Percentiles rank a stretch among this genome's conserved stretches.
These are phyloP conservation scores for Catharanthus roseus DNA, from an alignment of 257 asterid species.

Conservation along the genomic window DNA sequence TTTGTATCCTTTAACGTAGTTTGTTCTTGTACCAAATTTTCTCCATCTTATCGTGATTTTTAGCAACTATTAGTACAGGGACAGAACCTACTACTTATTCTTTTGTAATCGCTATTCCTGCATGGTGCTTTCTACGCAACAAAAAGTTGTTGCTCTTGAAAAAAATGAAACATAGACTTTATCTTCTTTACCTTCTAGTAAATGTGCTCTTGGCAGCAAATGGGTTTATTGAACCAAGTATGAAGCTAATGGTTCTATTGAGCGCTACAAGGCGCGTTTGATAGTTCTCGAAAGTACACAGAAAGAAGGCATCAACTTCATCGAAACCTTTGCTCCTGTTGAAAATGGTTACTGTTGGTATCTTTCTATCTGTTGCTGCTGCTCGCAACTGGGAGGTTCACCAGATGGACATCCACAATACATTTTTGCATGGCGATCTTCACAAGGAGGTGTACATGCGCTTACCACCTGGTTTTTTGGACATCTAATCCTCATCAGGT, in stretches of 20 bases:
- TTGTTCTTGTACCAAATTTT: no score
- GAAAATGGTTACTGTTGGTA: no score
- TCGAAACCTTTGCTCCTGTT: background rate
- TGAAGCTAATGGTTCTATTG: background rate
- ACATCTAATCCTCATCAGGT: background rate
- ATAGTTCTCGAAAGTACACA: background rate
- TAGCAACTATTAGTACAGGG: background rate
- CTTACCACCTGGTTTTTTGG: background rate
- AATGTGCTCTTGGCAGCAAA: background rate
- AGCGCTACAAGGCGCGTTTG: no score
- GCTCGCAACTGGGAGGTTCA: no score
- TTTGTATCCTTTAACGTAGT: no score
- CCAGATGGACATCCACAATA: no score
- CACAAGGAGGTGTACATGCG: background rate
- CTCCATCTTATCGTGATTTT: background rate
- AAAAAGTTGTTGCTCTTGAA: background rate
- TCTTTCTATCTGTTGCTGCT: no score
- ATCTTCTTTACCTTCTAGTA: background rate
- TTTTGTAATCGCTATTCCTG: background rate
- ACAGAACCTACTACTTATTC: background rate
- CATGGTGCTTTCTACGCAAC: background rate
- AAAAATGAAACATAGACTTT: background rate
- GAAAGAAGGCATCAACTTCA: background rate
- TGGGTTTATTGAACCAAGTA: no score
- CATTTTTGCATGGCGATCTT: no score